phyloP scores from a whole-genome alignment of 306 rosid genomes.

The Pyrus betulifolia region DNA sequence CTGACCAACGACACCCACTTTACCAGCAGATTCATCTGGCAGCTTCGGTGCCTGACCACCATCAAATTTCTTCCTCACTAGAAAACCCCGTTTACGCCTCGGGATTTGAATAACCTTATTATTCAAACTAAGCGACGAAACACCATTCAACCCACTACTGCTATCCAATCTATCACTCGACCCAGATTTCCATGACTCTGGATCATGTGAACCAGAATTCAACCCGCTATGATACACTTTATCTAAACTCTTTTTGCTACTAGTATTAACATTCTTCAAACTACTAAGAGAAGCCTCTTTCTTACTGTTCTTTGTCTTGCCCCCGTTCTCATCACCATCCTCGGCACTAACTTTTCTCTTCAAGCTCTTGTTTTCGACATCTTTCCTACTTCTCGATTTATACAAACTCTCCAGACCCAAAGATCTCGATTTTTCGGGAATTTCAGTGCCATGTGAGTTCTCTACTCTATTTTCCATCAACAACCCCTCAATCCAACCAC shows the following conservation, averaged over 20 bases:
- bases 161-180: slow-evolving; percentile 35
- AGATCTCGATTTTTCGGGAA: slow-evolving; percentile 66
- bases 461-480: slow-evolving; percentile 76
- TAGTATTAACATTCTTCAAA: slow-evolving; percentile 60
- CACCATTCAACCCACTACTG: slow-evolving; percentile 32
- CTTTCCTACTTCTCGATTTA: slow-evolving; percentile 34
- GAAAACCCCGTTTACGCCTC: slow-evolving; percentile 72
- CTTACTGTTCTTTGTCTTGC: slow-evolving; percentile 44
- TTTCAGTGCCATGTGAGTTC: slow-evolving; percentile 49
- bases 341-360: slow-evolving; percentile 43
- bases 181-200: slow-evolving; percentile 34
- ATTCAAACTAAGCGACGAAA: slow-evolving; percentile 38
- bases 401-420: slow-evolving; percentile 85
- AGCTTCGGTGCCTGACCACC: slow-evolving; percentile 27
- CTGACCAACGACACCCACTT: slow-evolving; percentile 35
- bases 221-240: slow-evolving; percentile 31
- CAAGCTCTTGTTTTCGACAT: slow-evolving; percentile 28
- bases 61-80: slow-evolving; percentile 58
- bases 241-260: slow-evolving; percentile 36
- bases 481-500: slow-evolving; percentile 40
- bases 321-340: slow-evolving; percentile 39
- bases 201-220: slow-evolving; percentile 36
- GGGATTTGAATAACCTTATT: slow-evolving; percentile 56
- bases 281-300: slow-evolving; percentile 71
- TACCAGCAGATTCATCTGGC: slow-evolving; percentile 31